phyloP scores from a whole-genome alignment of 164 flowering plant genomes.

The Vitis rotundifolia region DNA sequence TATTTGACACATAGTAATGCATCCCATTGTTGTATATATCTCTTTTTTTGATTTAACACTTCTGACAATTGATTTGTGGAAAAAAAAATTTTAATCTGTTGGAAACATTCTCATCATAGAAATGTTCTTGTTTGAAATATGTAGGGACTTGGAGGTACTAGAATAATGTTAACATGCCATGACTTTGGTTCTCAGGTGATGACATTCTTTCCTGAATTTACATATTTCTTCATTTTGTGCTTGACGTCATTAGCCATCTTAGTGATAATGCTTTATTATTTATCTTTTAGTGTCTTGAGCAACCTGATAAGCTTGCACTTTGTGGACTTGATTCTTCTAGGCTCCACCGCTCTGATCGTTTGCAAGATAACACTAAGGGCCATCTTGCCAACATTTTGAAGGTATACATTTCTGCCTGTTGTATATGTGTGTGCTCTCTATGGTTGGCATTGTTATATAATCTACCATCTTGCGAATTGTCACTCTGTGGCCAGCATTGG shows the following conservation, averaged over 20 bases:
- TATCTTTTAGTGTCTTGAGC: conserved; percentile 53
- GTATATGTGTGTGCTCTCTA: background rate
- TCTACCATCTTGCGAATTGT: background rate
- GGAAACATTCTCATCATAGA: background rate
- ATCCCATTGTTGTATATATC: background rate
- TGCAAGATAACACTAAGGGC: conserved; percentile 61
- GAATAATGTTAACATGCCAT: conserved; percentile 70
- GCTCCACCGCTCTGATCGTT: conserved; percentile 72
- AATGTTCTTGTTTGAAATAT: conserved; percentile 2
- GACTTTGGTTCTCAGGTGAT: conserved; percentile 50
- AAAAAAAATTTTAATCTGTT: background rate
- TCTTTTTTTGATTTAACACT: background rate
- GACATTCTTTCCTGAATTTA: conserved; percentile 8
- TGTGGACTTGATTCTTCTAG: conserved; percentile 83
- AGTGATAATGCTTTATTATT: conserved; percentile 5
- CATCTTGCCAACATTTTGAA: conserved; percentile 72
- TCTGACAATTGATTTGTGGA: too few species aligned
- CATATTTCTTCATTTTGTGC: background rate
- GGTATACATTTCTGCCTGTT: conserved; percentile 34
- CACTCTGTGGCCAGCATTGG: background rate
- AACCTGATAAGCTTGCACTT: conserved; percentile 69
- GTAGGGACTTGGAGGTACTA: conserved; percentile 67
- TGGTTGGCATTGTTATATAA: background rate
- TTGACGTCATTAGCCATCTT: background rate
- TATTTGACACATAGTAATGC: background rate